Base-by-base conservation (phyloP, 2,329 filamentous ascomycete species). In the Elsinoe perseae region DNA sequence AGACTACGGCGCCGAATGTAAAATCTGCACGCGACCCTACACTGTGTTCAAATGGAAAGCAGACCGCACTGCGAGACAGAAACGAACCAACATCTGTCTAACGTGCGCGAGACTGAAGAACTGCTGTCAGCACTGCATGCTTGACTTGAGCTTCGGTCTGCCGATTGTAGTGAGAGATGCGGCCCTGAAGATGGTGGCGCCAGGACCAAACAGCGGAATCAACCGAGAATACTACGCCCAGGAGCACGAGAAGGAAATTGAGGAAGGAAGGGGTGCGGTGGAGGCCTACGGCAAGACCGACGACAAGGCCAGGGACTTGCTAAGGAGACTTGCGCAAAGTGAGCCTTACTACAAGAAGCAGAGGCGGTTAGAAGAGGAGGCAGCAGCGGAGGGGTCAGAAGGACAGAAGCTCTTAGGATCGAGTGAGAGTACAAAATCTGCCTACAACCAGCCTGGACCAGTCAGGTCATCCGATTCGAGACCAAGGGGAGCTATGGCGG, bases 91-190 rank as follows among this genome's bases (percentile, higher is more conserved):
- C 65, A 95, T 97, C 66, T 98, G 93, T 72, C 79, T 98, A 21
- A 98, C 93, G 38, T 98, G 93, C 76, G 92, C 93, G 20, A 87
- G 93, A 43, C 80, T 97, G 63, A 98, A 98, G 75, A 98, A 98
- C 76, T 97, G 93, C 76, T 98, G 93, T 68, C 93, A 98, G 76
- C 92, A 86, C 74, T 98, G 93, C 77, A 97, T 97, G 89, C 85
- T 98, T 54, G 93, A 98, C 78, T 76, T 98, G 59, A 92, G 89
- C 10, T 98, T 97, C 67, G 95, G 93, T 21, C 78, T 98, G 25
- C 93, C 93, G 9, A 95, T 98, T 66, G 87, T 91, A 12, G 88
- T 98, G 58, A 84, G 93, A 68, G 93, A 98, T 76, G 93, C 93
- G 2, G 93, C 95, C 4, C 78, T 98, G 61, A 97, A 97, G 77